A percentile compares a stretch with the other conserved stretches of the same genome.
These are phyloP conservation scores for Zymoseptoria crescenta DNA, from an alignment of 2,329 filamentous ascomycete genomes.

Conservation along the genomic window DNA sequence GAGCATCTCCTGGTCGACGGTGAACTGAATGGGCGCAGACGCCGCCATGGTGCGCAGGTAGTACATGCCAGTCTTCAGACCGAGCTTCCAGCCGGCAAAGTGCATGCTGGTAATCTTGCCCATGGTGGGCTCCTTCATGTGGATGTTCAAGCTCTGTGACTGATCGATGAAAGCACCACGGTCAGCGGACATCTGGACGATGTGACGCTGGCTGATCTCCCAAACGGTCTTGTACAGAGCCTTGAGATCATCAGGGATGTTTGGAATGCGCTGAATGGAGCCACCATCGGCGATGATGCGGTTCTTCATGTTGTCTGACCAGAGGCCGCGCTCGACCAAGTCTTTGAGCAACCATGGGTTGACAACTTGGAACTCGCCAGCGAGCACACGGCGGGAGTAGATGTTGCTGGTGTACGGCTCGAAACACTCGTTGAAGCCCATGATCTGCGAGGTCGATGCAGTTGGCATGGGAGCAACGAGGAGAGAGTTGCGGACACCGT, in stretches of 20 bases:
- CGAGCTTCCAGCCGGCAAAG: conserved; percentile 97
- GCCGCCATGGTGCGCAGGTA: conserved; percentile 97
- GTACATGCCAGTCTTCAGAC: conserved; percentile 99
- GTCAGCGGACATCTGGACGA: conserved; percentile 96
- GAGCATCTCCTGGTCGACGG: conserved; percentile 91
- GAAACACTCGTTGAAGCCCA: conserved; percentile 99
- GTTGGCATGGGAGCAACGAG: conserved; percentile 97
- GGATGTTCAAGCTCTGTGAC: conserved; percentile 97
- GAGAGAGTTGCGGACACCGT: conserved; percentile 91
- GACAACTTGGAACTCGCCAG: conserved; percentile 98
- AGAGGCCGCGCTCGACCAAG: conserved; percentile 92
- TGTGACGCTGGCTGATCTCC: conserved; percentile 94
- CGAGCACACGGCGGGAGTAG: conserved; percentile 94
- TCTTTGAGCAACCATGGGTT: conserved; percentile 99
- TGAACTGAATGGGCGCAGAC: conserved; percentile 96
- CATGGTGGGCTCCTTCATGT: conserved; percentile 99
- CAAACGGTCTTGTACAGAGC: conserved; percentile 98
- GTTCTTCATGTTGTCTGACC: conserved; percentile 99
- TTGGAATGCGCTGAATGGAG: conserved; percentile 93
- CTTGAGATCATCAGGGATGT: conserved; percentile 94
- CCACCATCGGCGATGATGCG: conserved; percentile 96
- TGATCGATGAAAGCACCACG: conserved; percentile 98
- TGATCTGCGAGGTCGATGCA: conserved; percentile 91
- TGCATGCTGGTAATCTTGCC: conserved; percentile 99
- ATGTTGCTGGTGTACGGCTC: conserved; percentile 99